Evolutionary conservation across 2,329 filamentous ascomycete genomes (phyloP), one percentile per base, ranked within the genome.

Genomic region (Penicillium hesseltinei): DNA sequence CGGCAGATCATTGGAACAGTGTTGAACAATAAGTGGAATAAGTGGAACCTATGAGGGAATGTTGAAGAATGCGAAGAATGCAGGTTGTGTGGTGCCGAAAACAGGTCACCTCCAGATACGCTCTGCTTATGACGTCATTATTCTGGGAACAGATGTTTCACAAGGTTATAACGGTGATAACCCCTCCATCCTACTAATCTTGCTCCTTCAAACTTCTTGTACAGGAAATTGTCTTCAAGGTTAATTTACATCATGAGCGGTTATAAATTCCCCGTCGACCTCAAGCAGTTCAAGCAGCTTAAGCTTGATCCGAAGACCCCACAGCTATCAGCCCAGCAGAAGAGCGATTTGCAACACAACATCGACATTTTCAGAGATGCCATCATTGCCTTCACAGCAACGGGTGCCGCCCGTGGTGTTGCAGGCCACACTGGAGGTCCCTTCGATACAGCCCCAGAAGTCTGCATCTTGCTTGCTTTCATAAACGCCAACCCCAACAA

Each of bases 391-490:
- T 76, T 76, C 60, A 76, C 74, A 23, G 70, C 73, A 1, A 73
- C 74, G 0, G 74, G 73, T 33, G 63, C 74, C 7, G 74, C 74
- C 29, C 68, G 73, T 3, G 74, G 74, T 9, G 70, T 75, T 5
- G 65, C 71, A 3, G 74, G 74, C 27, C 74, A 76, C 59, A 76
- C 73, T 3, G 74, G 74, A 40, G 74, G 74, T 38, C 74, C 74
- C 33, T 76, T 71, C 58, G 74, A 76, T 55, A 76, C 74, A 3
- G 65, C 73, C 0, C 74, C 74, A 4, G 74, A 76, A 66, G 73
- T 76, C 25, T 76, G 73, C 52, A 73, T 76, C 36, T 62, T 76
- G 31, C 65, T 74, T 17, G 73, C 68, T 7, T 69, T 76, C 56
- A 72, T 76, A 33, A 69, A 72, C 25, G 67, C 63, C 45, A 72